Conservation (phyloP, 2,329 filamentous ascomycete species). For the Claviceps maximensis region DNA sequence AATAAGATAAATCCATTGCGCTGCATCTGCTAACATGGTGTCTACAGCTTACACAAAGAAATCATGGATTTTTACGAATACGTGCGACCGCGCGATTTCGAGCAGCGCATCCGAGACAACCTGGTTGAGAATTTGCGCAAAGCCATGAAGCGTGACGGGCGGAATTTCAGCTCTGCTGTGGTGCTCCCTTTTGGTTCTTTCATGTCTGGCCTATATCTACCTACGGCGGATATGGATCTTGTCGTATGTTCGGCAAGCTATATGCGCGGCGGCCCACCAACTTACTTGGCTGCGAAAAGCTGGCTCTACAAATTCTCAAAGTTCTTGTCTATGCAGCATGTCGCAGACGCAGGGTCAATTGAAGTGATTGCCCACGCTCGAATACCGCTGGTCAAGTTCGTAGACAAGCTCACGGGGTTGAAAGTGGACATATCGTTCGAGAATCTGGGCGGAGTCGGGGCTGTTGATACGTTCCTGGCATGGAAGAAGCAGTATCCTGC, state of each 20-base stretch:
- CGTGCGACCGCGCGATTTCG: conserved; percentile 63
- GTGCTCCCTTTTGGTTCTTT: conserved; percentile 84
- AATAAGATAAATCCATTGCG: too few relatives aligned
- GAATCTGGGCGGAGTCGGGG: conserved; percentile 68
- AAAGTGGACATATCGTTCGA: conserved; percentile 93
- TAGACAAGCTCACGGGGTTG: conserved; percentile 63
- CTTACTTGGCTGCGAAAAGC: conserved; percentile 35
- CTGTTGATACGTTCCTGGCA: conserved; percentile 63
- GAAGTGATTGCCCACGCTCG: conserved; percentile 62
- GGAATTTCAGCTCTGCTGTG: conserved; percentile 45
- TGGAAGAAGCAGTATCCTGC: conserved; percentile 74
- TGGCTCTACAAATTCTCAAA: conserved; percentile 49
- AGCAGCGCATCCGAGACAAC: conserved; percentile 59
- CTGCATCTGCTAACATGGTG: not conserved
- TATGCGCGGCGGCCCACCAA: conserved; percentile 35
- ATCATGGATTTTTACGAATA: conserved; percentile 80
- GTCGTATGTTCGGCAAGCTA: conserved; percentile 57
- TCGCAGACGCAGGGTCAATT: conserved; percentile 46
- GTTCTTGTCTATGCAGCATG: conserved; percentile 40
- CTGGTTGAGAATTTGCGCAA: conserved; percentile 56
- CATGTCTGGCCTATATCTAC: conserved; percentile 61
- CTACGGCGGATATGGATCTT: conserved; percentile 83
- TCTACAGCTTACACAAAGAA: conserved; percentile 67
- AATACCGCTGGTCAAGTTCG: conserved; percentile 86
- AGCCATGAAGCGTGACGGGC: conserved; percentile 37